Percentiles rank a stretch among this genome's conserved stretches.
phyloP scores from a whole-genome alignment of 2,329 filamentous ascomycete species.

The Apiospora phragmitis region DNA sequence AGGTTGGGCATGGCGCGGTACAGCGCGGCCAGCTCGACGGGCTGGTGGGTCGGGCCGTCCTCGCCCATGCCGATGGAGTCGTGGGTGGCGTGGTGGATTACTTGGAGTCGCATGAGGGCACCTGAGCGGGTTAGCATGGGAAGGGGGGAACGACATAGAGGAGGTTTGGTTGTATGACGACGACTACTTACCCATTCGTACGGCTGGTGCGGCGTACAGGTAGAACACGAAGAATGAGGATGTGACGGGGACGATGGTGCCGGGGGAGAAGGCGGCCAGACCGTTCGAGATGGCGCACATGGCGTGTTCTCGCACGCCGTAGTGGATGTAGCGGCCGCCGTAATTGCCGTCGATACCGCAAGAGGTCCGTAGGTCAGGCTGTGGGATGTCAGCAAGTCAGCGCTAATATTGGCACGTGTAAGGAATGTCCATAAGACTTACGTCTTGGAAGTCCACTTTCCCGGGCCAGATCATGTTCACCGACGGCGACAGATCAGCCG shows the following conservation, averaged over 20 bases:
- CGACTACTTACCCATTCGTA: conserved; percentile 45
- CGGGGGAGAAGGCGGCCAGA: conserved; percentile 53
- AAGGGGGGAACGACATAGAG: too few relatives aligned
- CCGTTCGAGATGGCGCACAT: conserved; percentile 61
- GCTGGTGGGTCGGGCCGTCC: conserved; percentile 58
- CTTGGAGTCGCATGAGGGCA: conserved; percentile 48
- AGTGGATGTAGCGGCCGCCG: conserved; percentile 38
- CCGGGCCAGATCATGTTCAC: conserved; percentile 51
- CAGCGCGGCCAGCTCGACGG: conserved; percentile 50
- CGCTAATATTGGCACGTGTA: not conserved
- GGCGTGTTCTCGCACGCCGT: conserved; percentile 61
- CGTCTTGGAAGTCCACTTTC: conserved; percentile 52
- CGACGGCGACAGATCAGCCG: conserved; percentile 47
- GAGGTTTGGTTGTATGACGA: too few relatives aligned
- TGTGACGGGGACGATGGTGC: conserved; percentile 55
- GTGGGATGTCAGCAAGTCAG: too few relatives aligned
- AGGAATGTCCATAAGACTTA: conserved; percentile 25
- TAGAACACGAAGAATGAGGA: conserved; percentile 62
- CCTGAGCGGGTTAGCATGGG: too few relatives aligned
- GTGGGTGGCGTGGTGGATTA: conserved; percentile 55
- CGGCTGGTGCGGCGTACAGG: conserved; percentile 46
- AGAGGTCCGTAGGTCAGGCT: conserved; percentile 22
- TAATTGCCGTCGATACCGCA: conserved; percentile 22
- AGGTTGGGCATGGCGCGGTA: conserved; percentile 58
- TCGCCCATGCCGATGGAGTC: conserved; percentile 55